Conservation (phyloP, 2,329 filamentous ascomycete genomes). For the Neofusicoccum parvum region DNA sequence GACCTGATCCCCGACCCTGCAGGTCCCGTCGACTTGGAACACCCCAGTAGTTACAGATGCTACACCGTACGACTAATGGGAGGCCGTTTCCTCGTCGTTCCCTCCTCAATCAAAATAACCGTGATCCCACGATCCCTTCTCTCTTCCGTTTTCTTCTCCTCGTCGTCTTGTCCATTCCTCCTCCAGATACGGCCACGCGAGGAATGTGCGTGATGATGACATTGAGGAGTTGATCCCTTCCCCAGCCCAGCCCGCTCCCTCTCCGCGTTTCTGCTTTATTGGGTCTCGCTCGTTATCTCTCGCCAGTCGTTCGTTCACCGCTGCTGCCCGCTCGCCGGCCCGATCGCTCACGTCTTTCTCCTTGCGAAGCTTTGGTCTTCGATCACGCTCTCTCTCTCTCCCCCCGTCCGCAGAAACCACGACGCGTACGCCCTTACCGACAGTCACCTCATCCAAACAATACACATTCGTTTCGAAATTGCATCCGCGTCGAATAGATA, state of each 20-base stretch:
- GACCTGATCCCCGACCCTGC: background rate
- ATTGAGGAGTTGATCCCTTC: background rate
- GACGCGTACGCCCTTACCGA: background rate
- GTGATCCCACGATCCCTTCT: conserved; percentile 6
- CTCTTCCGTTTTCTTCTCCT: background rate
- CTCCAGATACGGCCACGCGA: background rate
- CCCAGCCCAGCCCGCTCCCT: background rate
- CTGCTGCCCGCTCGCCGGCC: background rate
- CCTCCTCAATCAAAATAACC: background rate
- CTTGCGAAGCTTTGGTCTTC: background rate
- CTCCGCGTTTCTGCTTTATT: background rate
- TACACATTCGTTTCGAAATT: conserved; percentile 7
- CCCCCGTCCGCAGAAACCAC: background rate
- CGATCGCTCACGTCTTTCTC: background rate
- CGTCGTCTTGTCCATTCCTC: background rate
- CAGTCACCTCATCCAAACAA: background rate
- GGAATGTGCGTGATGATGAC: conserved; percentile 5
- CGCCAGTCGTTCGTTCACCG: conserved; percentile 1
- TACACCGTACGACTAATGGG: conserved; percentile 11
- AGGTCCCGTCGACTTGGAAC: conserved; percentile 6
- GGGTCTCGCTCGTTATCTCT: background rate
- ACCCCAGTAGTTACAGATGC: conserved; percentile 10
- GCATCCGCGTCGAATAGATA: conserved; percentile 14
- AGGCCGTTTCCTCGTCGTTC: background rate
- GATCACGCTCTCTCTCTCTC: background rate